Conservation (phyloP, 2,329 filamentous ascomycete species). For the Nothophaeocryptopus gaeumannii region DNA sequence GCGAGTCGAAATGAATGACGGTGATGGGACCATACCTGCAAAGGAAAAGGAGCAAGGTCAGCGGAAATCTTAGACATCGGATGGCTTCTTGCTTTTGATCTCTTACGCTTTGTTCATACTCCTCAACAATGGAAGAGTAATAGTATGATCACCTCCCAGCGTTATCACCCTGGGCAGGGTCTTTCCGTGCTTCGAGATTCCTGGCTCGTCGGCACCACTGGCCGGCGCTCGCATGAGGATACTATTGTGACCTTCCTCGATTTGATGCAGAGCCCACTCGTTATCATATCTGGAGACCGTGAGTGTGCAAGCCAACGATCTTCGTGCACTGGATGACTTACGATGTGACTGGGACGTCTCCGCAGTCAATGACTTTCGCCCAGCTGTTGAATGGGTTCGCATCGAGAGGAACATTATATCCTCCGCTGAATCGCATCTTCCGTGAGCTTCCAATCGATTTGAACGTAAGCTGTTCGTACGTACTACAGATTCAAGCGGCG, state of each 20-base stretch:
- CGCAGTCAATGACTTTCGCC: constrained; percentile 69
- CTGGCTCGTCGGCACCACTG: constrained; percentile 64
- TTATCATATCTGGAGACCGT: constrained; percentile 68
- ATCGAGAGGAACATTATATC: constrained; percentile 78
- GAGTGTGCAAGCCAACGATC: background rate
- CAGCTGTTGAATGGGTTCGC: constrained; percentile 80
- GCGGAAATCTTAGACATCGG: too few relatives aligned
- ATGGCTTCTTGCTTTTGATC: too few relatives aligned
- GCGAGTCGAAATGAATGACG: constrained; percentile 63
- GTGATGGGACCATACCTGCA: constrained; percentile 42
- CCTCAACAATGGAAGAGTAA: constrained; percentile 55
- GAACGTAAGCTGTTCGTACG: constrained; percentile 38
- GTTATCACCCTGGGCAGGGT: constrained; percentile 81
- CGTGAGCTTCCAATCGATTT: constrained; percentile 45
- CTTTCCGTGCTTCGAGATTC: constrained; percentile 68
- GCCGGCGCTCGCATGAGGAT: constrained; percentile 68
- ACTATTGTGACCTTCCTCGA: constrained; percentile 78
- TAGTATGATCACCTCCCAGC: constrained; percentile 63
- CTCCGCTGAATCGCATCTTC: constrained; percentile 63
- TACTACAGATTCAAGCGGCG: constrained; percentile 84
- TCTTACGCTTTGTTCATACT: constrained; percentile 63
- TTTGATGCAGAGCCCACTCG: constrained; percentile 74
- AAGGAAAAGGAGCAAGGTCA: too few relatives aligned
- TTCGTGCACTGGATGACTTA: constrained; percentile 43
- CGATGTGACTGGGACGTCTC: constrained; percentile 85